A percentile compares a stretch with the other conserved stretches of the same genome.
Conservation (phyloP, 2,329 filamentous ascomycete species). For the Amylocarpus encephaloides region DNA sequence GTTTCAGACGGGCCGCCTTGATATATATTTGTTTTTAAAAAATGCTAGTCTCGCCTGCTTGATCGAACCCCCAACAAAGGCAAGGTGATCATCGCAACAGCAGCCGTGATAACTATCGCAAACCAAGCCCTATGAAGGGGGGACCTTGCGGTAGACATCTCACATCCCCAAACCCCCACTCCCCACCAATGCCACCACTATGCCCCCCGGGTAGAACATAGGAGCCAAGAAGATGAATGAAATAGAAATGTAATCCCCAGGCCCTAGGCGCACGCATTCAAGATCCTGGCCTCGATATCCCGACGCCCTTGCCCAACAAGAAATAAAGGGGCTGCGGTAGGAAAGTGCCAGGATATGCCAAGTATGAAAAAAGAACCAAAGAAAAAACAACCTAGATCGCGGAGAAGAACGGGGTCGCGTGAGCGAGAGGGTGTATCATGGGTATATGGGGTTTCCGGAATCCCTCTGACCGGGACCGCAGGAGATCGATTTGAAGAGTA, state of each 20-base stretch:
- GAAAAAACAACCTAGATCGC: background rate
- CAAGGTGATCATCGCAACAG: background rate
- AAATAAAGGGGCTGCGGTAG: background rate
- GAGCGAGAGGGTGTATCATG: slow-evolving; percentile 27
- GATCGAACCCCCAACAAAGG: background rate
- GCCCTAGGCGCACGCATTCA: background rate
- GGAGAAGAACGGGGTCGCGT: slow-evolving; percentile 20
- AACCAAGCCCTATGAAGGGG: background rate
- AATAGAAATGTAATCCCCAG: background rate
- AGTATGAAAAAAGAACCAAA: slow-evolving; percentile 8
- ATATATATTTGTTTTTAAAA: slow-evolving; percentile 22
- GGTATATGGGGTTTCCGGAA: slow-evolving; percentile 24
- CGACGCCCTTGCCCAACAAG: too few species aligned
- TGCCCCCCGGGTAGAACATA: too few species aligned
- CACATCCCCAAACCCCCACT: background rate
- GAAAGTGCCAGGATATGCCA: background rate
- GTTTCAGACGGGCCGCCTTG: slow-evolving; percentile 27
- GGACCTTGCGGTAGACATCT: slow-evolving; percentile 9
- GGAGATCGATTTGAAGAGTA: slow-evolving; percentile 18
- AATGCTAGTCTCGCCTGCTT: slow-evolving; percentile 2
- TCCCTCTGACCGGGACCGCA: slow-evolving; percentile 15
- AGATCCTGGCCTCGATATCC: too few species aligned
- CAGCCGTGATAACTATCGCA: background rate
- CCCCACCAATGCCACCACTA: too few species aligned
- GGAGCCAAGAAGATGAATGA: background rate